phyloP scores from a whole-genome alignment of 805 yeast species.

The Zygosaccharomyces gambellarensis region DNA sequence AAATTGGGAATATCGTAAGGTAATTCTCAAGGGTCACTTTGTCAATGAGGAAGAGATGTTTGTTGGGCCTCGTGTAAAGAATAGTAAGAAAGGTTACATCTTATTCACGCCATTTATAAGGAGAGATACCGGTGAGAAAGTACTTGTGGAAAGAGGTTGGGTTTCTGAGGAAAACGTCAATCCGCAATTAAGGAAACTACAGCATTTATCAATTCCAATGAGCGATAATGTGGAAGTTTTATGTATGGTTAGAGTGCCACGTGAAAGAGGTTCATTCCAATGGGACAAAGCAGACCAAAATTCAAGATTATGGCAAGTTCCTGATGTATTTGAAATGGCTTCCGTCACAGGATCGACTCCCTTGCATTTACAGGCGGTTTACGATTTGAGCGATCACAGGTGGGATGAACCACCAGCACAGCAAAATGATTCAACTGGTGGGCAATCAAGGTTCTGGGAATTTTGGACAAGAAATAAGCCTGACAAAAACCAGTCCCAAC shows the following conservation, averaged over 20 bases:
- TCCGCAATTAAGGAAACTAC: slow-evolving; percentile 55
- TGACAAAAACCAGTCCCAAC: background rate
- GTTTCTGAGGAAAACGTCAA: slow-evolving; percentile 58
- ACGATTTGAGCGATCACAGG: slow-evolving; percentile 61
- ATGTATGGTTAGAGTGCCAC: slow-evolving; percentile 69
- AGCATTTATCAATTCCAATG: slow-evolving; percentile 66
- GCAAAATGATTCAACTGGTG: slow-evolving; percentile 2
- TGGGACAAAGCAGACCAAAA: slow-evolving; percentile 68
- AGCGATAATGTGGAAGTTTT: slow-evolving; percentile 59
- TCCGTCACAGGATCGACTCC: slow-evolving; percentile 60
- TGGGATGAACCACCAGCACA: slow-evolving; percentile 28
- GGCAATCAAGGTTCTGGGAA: background rate
- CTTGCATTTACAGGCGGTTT: slow-evolving; percentile 68
- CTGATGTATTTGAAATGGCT: slow-evolving; percentile 75
- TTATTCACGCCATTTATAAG: slow-evolving; percentile 80
- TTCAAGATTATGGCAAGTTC: slow-evolving; percentile 66
- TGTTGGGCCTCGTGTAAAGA: slow-evolving; percentile 81
- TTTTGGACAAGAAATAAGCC: slow-evolving; percentile 1
- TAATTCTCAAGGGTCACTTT: slow-evolving; percentile 70
- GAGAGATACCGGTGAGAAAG: slow-evolving; percentile 51
- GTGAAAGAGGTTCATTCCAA: slow-evolving; percentile 55
- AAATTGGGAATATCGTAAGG: slow-evolving; percentile 78
- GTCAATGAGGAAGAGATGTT: slow-evolving; percentile 83
- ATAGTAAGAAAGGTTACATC: slow-evolving; percentile 70
- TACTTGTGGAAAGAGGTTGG: slow-evolving; percentile 91